A percentile compares a stretch with the other conserved stretches of the same genome.
Evolutionary conservation across 177 flowering plant species (phyloP).

Genomic region (Vitis hybrid): DNA sequence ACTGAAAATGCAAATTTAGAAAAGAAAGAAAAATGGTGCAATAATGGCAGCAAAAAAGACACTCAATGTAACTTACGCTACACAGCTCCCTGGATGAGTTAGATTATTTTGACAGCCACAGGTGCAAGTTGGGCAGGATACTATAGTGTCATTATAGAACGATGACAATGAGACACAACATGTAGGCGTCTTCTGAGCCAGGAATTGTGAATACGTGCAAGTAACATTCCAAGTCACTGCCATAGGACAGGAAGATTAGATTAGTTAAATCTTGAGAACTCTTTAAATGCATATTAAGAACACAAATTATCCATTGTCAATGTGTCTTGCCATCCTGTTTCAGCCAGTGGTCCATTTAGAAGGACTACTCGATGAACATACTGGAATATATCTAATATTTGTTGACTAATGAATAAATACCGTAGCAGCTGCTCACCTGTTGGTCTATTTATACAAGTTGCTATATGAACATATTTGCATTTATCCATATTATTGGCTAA

Average conservation of each 20-base stretch:
- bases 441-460: too few relatives aligned
- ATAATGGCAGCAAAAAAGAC: not conserved
- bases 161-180: conserved; percentile 60
- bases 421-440: too few relatives aligned
- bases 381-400: too few relatives aligned
- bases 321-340: too few relatives aligned
- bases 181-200: conserved; percentile 53
- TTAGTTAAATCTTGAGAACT: not conserved
- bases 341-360: too few relatives aligned
- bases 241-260: conserved; percentile 9
- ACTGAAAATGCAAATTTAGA: not conserved
- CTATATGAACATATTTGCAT: too few relatives aligned
- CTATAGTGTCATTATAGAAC: conserved; percentile 48
- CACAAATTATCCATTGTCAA: not conserved
- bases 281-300: not conserved
- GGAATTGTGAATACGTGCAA: conserved; percentile 54
- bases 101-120: conserved; percentile 50
- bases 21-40: not conserved
- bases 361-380: too few relatives aligned
- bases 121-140: conserved; percentile 52
- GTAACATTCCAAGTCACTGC: conserved; percentile 64
- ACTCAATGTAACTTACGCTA: conserved; percentile 42
- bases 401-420: too few relatives aligned
- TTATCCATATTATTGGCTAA: too few relatives aligned
- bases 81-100: conserved; percentile 48